Evolutionary conservation across 495 filamentous ascomycete genomes (phyloP).

Genomic region (Glonium stellatum): DNA sequence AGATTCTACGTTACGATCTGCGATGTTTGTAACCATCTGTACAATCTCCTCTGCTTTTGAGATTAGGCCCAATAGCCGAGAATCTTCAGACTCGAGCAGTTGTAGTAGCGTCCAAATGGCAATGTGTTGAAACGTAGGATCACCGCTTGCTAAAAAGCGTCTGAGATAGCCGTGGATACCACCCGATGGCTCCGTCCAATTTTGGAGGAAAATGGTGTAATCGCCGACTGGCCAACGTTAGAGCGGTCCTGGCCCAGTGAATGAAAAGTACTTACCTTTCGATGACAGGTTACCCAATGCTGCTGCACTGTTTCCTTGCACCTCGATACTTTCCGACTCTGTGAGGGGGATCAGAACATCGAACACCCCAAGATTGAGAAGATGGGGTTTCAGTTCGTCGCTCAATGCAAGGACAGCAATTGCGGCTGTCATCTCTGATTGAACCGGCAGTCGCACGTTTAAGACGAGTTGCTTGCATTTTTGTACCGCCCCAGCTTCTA

Average conservation of each 20-base stretch:
- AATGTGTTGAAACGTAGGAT: constrained; percentile 98
- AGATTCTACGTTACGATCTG: constrained; percentile 82
- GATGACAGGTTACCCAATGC: constrained; percentile 93
- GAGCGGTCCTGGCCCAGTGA: neutral
- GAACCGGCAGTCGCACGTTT: constrained; percentile 85
- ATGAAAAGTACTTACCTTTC: constrained; percentile 58
- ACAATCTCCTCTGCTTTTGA: constrained; percentile 82
- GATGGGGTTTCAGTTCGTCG: constrained; percentile 86
- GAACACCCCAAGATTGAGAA: constrained; percentile 90
- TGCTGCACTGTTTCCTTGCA: constrained; percentile 96
- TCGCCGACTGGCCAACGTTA: constrained; percentile 65
- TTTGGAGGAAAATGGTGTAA: constrained; percentile 89
- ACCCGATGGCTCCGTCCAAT: constrained; percentile 86
- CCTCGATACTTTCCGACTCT: constrained; percentile 90
- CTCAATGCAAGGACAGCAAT: constrained; percentile 96
- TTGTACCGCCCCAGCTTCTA: constrained; percentile 93
- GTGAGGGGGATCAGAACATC: constrained; percentile 94
- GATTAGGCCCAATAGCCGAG: constrained; percentile 74
- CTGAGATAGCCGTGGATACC: constrained; percentile 93
- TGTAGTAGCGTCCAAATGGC: constrained; percentile 97
- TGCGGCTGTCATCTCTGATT: constrained; percentile 98
- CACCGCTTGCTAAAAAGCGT: constrained; percentile 86
- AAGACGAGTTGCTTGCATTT: constrained; percentile 97
- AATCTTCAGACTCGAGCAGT: constrained; percentile 88
- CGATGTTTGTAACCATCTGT: constrained; percentile 81